Evolutionary conservation across 345 rosid genomes (phyloP), one percentile per base, ranked within the genome.

Genomic region (Boechera stricta): DNA sequence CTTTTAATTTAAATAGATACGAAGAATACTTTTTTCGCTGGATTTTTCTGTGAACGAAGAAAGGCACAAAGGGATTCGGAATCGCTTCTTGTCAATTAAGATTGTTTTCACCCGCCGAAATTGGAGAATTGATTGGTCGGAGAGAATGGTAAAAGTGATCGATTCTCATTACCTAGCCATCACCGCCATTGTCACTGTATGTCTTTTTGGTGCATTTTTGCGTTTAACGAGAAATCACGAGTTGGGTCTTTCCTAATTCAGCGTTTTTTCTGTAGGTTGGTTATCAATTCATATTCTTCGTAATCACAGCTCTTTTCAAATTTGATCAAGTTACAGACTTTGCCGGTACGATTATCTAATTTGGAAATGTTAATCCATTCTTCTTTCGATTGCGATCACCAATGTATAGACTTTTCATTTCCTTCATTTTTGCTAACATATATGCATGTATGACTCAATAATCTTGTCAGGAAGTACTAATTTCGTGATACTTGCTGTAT

Each of bases 321-420:
- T 79, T 88, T 70, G 95, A 94, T 82, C 89, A 92, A 87, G 92
- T 92, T 84, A 94, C 95, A 21, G 98, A 91, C 85, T 90, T 94
- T 80, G 97, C 97, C 2, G 97, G 98, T 92, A 87, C 15, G 38
- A 51, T 53, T 4, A 36, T 33, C 16, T 38, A 9, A 18, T 51
- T 12, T 47, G 49, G 16, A 44, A 44, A 44, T 13, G 49, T 13
- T 13, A 15, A 45, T 45, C 3, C 16, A 57, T 16, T 16, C 7
- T 54, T 54, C 16, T 28, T 5, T 36, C 7, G 69, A 61, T 60
- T 62, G 41, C 8, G 39, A 6, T 61, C 2, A 13, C 6, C 1
- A 64, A 26, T 66, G 51, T 75, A 32, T 38, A 49, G 5, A 47
- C 24, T 36, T 66, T n/a, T 28, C 33, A 16, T 16, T 16, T 16